Conservation (phyloP, 1,284 basidiomycete species). For the Earliella scabrosa region DNA sequence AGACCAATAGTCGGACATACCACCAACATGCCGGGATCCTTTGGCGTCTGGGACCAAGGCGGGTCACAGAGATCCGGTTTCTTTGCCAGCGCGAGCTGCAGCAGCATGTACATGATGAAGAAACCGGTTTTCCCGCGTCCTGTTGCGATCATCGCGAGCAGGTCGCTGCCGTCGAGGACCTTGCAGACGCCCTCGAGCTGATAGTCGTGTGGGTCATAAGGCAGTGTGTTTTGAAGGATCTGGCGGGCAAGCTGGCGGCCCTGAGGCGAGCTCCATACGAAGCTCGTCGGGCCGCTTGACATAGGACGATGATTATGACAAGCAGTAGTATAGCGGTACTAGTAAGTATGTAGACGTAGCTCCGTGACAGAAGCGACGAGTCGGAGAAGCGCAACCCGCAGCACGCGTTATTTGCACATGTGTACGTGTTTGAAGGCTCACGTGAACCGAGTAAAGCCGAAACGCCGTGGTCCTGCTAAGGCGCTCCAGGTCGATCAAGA, state of each 20-base stretch:
- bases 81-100: neutral
- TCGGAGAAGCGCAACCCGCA: no score
- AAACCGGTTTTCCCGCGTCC: slow-evolving; percentile 18
- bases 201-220: slow-evolving; percentile 25
- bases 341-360: neutral
- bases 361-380: neutral
- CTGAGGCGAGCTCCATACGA: neutral
- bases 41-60: neutral
- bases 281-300: neutral
- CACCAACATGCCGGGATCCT: slow-evolving; percentile 18
- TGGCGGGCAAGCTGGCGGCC: neutral
- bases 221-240: slow-evolving; percentile 1
- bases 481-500: neutral
- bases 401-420: neutral
- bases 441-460: neutral
- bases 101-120: slow-evolving; percentile 18
- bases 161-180: slow-evolving; percentile 12
- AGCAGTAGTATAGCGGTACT: neutral
- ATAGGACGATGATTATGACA: neutral
- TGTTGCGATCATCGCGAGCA: slow-evolving; percentile 15
- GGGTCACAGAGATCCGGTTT: neutral
- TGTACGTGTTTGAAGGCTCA: neutral
- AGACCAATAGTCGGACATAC: slow-evolving; percentile 22
- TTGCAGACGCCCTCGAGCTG: slow-evolving; percentile 21
- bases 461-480: neutral